These are phyloP conservation scores for Penicillium pancosmium DNA, from an alignment of 495 filamentous ascomycete species.

Conservation along the genomic window DNA sequence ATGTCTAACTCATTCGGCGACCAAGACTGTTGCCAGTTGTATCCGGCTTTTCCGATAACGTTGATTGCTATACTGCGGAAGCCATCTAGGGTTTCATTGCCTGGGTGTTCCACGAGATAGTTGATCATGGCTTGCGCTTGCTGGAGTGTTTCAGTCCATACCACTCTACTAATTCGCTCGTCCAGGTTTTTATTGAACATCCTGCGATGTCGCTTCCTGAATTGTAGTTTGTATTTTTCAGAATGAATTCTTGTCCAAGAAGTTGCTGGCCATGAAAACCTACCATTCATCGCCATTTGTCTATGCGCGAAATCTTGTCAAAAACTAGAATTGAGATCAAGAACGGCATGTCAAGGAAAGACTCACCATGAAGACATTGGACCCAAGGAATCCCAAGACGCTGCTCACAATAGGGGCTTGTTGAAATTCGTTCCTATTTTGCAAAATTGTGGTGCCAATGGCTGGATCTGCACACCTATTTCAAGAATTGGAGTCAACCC, in stretches of 20 bases:
- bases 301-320: constrained; percentile 6
- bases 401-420: constrained; percentile 23
- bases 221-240: background rate
- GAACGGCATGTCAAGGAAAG: background rate
- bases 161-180: constrained; percentile 37
- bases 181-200: constrained; percentile 43
- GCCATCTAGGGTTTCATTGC: constrained; percentile 25
- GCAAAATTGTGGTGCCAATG: constrained; percentile 24
- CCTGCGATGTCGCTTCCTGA: constrained; percentile 42
- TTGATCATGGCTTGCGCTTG: constrained; percentile 36
- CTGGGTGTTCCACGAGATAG: constrained; percentile 25
- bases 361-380: constrained; percentile 33
- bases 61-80: constrained; percentile 42
- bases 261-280: background rate
- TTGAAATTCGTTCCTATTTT: constrained; percentile 34
- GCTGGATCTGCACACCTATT: constrained; percentile 23
- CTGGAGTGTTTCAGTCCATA: constrained; percentile 39
- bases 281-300: constrained; percentile 29
- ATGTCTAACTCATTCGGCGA: constrained; percentile 16
- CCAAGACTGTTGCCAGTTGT: constrained; percentile 37
- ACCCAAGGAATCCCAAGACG: constrained; percentile 32
- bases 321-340: too few relatives aligned
- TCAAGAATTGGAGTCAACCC: background rate
- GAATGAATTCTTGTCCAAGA: background rate
- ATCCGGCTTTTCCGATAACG: constrained; percentile 42